Conservation (phyloP, 148 eudicot genomes). For the Rhododendron vialii region DNA sequence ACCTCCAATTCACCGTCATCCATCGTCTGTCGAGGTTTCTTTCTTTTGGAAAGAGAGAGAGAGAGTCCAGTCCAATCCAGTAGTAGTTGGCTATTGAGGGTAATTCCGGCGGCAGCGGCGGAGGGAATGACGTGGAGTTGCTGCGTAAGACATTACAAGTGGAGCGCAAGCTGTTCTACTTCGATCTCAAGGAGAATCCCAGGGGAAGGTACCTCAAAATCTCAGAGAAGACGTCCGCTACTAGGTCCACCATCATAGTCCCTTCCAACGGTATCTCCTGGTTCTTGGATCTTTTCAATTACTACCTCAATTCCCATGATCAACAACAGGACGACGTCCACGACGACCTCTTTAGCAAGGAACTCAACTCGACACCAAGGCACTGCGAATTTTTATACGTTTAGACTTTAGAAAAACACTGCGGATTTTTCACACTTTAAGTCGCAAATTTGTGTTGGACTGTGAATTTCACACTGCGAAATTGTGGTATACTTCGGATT, state of each 20-base stretch:
- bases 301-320: constrained; percentile 71
- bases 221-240: constrained; percentile 95
- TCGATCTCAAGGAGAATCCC: constrained; percentile 96
- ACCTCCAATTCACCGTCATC: neutral
- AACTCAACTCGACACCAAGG: constrained; percentile 93
- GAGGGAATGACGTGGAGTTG: constrained; percentile 75
- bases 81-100: constrained; percentile 42
- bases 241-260: constrained; percentile 86
- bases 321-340: constrained; percentile 18
- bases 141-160: constrained; percentile 89
- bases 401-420: too few relatives aligned
- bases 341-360: constrained; percentile 70
- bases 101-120: constrained; percentile 35
- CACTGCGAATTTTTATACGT: neutral
- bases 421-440: too few relatives aligned
- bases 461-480: too few relatives aligned
- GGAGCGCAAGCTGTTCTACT: constrained; percentile 91
- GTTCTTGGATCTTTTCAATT: constrained; percentile 91
- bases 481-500: too few relatives aligned
- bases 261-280: constrained; percentile 81
- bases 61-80: neutral
- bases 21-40: neutral
- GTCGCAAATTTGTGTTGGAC: too few relatives aligned
- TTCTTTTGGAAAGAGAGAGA: neutral
- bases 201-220: constrained; percentile 93